phyloP scores from a whole-genome alignment of 2,329 filamentous ascomycete genomes.

The Fusarium hostae region DNA sequence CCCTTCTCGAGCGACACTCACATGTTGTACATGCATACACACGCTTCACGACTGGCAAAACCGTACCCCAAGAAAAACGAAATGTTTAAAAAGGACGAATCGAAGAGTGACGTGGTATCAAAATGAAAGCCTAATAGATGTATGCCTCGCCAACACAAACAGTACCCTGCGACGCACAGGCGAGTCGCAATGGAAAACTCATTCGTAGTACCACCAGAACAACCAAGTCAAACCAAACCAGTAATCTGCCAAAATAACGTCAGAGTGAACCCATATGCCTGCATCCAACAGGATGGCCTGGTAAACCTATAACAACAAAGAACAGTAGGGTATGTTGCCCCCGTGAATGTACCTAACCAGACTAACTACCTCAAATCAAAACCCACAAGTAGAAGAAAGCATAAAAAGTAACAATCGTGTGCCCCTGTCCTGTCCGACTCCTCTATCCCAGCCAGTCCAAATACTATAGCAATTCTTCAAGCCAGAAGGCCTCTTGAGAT shows the following conservation, averaged over 20 bases:
- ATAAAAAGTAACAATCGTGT: slow-evolving; percentile 27
- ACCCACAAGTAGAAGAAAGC: background rate
- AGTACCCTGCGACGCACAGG: slow-evolving; percentile 35
- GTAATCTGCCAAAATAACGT: slow-evolving; percentile 29
- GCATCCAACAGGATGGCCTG: slow-evolving; percentile 26
- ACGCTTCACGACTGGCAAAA: slow-evolving; percentile 6
- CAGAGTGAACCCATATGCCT: slow-evolving; percentile 30
- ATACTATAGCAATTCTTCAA: slow-evolving; percentile 50
- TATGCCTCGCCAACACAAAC: slow-evolving; percentile 41
- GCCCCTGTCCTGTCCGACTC: slow-evolving; percentile 48
- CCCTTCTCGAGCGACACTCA: background rate
- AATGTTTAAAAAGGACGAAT: slow-evolving; percentile 34
- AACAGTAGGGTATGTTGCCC: slow-evolving; percentile 33
- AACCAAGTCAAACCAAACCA: slow-evolving; percentile 27
- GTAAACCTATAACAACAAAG: slow-evolving; percentile 25
- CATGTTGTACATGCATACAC: background rate
- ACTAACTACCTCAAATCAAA: slow-evolving; percentile 14
- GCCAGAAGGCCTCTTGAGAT: slow-evolving; percentile 45
- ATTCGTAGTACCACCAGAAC: slow-evolving; percentile 16
- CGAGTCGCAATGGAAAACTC: slow-evolving; percentile 35
- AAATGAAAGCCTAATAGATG: slow-evolving; percentile 45
- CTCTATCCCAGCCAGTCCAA: slow-evolving; percentile 53
- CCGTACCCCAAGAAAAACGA: slow-evolving; percentile 6
- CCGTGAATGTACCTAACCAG: slow-evolving; percentile 30
- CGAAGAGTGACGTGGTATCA: slow-evolving; percentile 46